Percentiles rank a stretch among this genome's conserved stretches.
Conservation (phyloP, 768 basidiomycete species). For the Pleurotus eryngii region DNA sequence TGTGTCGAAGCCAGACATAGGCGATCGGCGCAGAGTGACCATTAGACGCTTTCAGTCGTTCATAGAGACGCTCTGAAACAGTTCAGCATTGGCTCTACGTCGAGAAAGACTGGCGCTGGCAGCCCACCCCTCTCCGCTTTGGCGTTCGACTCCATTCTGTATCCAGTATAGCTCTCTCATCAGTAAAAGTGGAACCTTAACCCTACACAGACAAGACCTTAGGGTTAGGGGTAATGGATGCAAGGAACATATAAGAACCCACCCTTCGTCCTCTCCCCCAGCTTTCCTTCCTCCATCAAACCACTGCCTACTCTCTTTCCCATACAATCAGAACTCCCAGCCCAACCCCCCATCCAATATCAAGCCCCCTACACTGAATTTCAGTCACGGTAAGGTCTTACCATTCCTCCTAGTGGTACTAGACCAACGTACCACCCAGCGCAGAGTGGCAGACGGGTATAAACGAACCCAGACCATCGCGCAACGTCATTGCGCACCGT, state of each 20-base stretch:
- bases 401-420: not conserved
- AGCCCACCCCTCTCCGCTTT: too few relatives aligned
- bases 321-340: not conserved
- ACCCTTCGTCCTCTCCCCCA: not conserved
- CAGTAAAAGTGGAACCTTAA: not conserved
- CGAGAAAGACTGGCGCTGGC: too few relatives aligned
- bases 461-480: not conserved
- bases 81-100: too few relatives aligned
- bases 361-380: not conserved
- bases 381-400: not conserved
- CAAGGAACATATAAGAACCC: not conserved
- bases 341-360: not conserved
- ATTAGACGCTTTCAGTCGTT: too few relatives aligned
- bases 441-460: not conserved
- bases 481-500: not conserved
- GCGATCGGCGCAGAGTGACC: too few relatives aligned
- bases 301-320: not conserved
- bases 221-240: not conserved
- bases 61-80: too few relatives aligned
- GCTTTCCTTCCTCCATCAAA: not conserved
- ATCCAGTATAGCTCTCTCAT: too few relatives aligned
- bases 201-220: not conserved
- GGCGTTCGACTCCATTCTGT: too few relatives aligned
- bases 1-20: too few relatives aligned
- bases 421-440: not conserved